Conservation (phyloP, 2,329 filamentous ascomycete species). For the Microthyrium microscopicum region DNA sequence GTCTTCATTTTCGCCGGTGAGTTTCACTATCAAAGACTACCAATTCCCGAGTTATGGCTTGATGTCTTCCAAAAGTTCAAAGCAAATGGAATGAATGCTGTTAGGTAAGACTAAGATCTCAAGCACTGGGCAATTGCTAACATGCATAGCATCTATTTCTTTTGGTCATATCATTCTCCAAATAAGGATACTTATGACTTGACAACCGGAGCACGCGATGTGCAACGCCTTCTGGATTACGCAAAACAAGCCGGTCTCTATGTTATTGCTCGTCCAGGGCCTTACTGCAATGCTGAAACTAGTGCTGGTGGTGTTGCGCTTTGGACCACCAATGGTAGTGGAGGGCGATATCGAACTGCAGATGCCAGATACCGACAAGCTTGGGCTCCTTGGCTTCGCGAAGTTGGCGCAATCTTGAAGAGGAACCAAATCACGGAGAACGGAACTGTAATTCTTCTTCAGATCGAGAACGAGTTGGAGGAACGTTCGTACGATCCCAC, state of each 20-base stretch:
- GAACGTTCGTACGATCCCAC: constrained; percentile 26
- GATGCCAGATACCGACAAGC: constrained; percentile 36
- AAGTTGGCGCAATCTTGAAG: constrained; percentile 33
- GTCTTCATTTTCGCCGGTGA: constrained; percentile 37
- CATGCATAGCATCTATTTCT: constrained; percentile 31
- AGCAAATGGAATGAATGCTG: constrained; percentile 36
- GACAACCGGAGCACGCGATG: constrained; percentile 35
- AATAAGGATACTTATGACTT: constrained; percentile 32
- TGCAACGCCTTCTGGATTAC: constrained; percentile 34
- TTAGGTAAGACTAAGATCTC: constrained; percentile 18
- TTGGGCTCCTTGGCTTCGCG: constrained; percentile 36
- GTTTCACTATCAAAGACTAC: constrained; percentile 36
- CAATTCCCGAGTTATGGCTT: constrained; percentile 35
- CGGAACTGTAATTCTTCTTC: constrained; percentile 38
- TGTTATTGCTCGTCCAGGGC: constrained; percentile 39
- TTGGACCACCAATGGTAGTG: constrained; percentile 45
- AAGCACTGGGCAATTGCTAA: neutral
- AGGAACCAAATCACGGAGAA: constrained; percentile 39
- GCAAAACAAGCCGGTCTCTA: constrained; percentile 39
- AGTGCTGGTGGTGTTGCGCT: constrained; percentile 45
- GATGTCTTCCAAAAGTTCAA: constrained; percentile 37
- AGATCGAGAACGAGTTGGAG: constrained; percentile 46
- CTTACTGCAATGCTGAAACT: constrained; percentile 47
- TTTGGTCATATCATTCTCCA: constrained; percentile 33
- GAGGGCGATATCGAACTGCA: constrained; percentile 36